Conservation (phyloP, 2,329 filamentous ascomycete genomes). For the Coniella lustricola region DNA sequence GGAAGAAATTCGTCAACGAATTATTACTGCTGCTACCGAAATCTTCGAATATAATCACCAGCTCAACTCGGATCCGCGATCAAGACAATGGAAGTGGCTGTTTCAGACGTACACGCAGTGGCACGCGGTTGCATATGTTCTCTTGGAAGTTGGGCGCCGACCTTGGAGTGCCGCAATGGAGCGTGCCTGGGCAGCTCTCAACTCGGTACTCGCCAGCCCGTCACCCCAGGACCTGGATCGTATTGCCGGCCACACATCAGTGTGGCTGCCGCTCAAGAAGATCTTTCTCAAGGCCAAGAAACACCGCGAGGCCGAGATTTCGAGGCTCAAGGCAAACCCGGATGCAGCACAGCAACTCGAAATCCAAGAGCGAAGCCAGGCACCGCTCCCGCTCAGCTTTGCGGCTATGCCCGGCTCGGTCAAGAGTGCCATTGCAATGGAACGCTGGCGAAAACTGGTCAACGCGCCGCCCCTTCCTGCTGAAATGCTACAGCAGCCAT, state of each 20-base stretch:
- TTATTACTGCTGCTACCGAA: constrained; percentile 46
- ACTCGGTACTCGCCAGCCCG: constrained; percentile 23
- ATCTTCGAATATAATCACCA: constrained; percentile 49
- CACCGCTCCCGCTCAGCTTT: constrained; percentile 36
- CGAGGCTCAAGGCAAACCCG: constrained; percentile 39
- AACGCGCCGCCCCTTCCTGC: constrained; percentile 20
- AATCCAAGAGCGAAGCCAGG: constrained; percentile 37
- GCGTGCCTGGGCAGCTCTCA: constrained; percentile 24
- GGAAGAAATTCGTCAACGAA: constrained; percentile 24
- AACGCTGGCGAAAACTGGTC: constrained; percentile 46
- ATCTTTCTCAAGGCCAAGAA: constrained; percentile 45
- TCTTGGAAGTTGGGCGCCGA: constrained; percentile 42
- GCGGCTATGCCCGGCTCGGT: constrained; percentile 39
- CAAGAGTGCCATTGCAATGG: constrained; percentile 39
- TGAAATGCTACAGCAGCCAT: background rate
- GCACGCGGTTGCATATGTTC: constrained; percentile 50
- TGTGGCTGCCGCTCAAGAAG: constrained; percentile 48
- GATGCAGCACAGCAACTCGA: constrained; percentile 44
- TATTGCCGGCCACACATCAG: constrained; percentile 38
- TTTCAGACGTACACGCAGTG: constrained; percentile 54
- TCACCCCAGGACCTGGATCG: constrained; percentile 37
- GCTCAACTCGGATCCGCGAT: constrained; percentile 42
- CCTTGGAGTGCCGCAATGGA: constrained; percentile 30
- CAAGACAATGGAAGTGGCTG: constrained; percentile 49
- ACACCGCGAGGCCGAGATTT: constrained; percentile 45